phyloP scores from a whole-genome alignment of 257 asterid species.

The Buddleja alternifolia region DNA sequence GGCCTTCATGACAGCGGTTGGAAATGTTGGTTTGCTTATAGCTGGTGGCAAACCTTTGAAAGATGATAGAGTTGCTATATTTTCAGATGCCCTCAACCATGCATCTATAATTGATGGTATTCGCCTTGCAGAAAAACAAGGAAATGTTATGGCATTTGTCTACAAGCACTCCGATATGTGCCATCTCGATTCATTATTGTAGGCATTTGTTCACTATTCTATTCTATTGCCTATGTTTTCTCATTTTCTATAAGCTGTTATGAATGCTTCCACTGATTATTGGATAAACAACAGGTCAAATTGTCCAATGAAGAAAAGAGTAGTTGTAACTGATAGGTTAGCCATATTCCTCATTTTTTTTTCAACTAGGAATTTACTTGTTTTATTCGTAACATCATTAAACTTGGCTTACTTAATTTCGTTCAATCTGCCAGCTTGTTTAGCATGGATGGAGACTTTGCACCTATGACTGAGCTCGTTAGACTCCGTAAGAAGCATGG shows the following conservation, averaged over 20 bases:
- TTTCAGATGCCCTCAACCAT: slow-evolving; percentile 93
- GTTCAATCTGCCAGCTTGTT: slow-evolving; percentile 64
- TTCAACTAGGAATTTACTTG: neutral
- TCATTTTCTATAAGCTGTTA: slow-evolving; percentile 9
- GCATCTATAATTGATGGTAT: slow-evolving; percentile 98
- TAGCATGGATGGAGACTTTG: slow-evolving; percentile 99
- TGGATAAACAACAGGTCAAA: slow-evolving; percentile 62
- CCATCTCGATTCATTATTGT: slow-evolving; percentile 84
- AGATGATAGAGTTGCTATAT: slow-evolving; percentile 77
- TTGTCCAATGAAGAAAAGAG: slow-evolving; percentile 87
- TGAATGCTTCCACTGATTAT: slow-evolving; percentile 27
- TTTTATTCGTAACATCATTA: slow-evolving; percentile 8
- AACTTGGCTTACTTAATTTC: slow-evolving; percentile 24
- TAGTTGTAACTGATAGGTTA: slow-evolving; percentile 94
- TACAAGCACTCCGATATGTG: slow-evolving; percentile 90
- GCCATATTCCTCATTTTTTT: slow-evolving; percentile 31
- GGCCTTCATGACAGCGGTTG: slow-evolving; percentile 91
- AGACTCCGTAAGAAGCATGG: slow-evolving; percentile 88
- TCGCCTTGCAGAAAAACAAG: slow-evolving; percentile 92
- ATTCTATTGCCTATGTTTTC: slow-evolving; percentile 9
- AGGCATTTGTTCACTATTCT: slow-evolving; percentile 39
- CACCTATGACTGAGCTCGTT: slow-evolving; percentile 82
- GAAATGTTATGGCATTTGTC: slow-evolving; percentile 60
- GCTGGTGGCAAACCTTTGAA: slow-evolving; percentile 54
- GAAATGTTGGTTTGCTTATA: slow-evolving; percentile 64